phyloP scores from a whole-genome alignment of 2,329 filamentous ascomycete species.

The Ilyonectria sp. region DNA sequence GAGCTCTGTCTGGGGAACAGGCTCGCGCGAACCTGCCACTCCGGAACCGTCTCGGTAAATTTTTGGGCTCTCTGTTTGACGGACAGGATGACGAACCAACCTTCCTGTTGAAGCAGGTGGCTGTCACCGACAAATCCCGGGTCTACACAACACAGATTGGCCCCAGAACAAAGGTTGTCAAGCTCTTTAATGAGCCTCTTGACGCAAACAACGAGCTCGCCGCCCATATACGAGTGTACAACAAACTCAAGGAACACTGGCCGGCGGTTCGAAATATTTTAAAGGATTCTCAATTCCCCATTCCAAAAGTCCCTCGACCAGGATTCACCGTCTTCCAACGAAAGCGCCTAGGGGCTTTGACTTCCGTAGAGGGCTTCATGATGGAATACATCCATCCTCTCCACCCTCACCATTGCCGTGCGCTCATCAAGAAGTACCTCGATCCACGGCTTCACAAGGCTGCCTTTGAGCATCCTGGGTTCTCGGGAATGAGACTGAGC shows the following conservation, averaged over 20 bases:
- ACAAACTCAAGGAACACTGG: slow-evolving; percentile 16
- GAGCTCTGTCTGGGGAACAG: background rate
- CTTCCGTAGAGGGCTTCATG: slow-evolving; percentile 15
- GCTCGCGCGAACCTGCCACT: background rate
- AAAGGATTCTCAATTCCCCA: background rate
- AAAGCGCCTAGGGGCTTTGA: background rate
- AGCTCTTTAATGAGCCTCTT: background rate
- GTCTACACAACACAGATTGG: slow-evolving; percentile 12
- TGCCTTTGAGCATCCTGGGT: background rate
- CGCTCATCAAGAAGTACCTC: slow-evolving; percentile 18
- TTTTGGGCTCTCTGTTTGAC: background rate
- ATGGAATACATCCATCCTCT: slow-evolving; percentile 26
- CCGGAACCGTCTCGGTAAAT: background rate
- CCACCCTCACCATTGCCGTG: background rate
- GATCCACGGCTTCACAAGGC: background rate
- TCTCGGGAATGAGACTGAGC: slow-evolving; percentile 28
- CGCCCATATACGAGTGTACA: slow-evolving; percentile 6
- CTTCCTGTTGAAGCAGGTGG: slow-evolving; percentile 3
- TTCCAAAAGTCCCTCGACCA: slow-evolving; percentile 19
- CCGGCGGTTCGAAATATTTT: background rate
- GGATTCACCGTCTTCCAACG: slow-evolving; percentile 7
- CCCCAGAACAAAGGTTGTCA: slow-evolving; percentile 13
- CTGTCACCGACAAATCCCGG: background rate
- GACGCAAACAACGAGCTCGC: slow-evolving; percentile 9
- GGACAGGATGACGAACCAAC: background rate